Evolutionary conservation across 192 early-diverging fungal species (phyloP).

Genomic region (Rhizophagus prolifer): DNA sequence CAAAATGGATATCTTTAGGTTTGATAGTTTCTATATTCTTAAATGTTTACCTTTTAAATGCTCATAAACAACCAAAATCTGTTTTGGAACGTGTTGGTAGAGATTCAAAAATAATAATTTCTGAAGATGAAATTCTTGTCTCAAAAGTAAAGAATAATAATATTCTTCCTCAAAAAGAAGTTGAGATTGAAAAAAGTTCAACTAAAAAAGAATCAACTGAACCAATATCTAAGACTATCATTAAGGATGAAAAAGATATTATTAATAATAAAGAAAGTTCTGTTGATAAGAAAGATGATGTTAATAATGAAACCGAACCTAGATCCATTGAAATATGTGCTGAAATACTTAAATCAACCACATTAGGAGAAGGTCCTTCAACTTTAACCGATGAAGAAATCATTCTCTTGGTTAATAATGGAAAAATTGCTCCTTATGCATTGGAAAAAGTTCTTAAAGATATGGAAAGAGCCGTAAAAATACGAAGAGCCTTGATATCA

Average conservation of each 20-base stretch:
- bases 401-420: conserved; percentile 62
- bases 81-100: neutral
- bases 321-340: conserved; percentile 49
- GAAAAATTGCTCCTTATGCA: conserved; percentile 80
- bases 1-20: conserved; percentile 53
- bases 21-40: conserved; percentile 52
- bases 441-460: conserved; percentile 82
- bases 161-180: neutral
- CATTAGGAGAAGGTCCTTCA: conserved; percentile 37
- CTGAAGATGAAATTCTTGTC: neutral
- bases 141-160: too few relatives aligned
- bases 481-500: conserved; percentile 77
- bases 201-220: neutral
- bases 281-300: too few relatives aligned
- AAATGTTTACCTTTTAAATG: conserved; percentile 61
- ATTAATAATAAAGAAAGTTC: too few relatives aligned
- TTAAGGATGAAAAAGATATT: too few relatives aligned
- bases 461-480: conserved; percentile 79
- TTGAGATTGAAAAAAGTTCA: neutral
- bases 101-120: neutral
- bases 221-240: too few relatives aligned
- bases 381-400: conserved; percentile 76
- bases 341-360: conserved; percentile 37
- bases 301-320: too few relatives aligned
- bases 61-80: conserved; percentile 50